These are phyloP conservation scores for Lyophyllum semitale DNA, from an alignment of 768 basidiomycete species.

Conservation along the genomic window DNA sequence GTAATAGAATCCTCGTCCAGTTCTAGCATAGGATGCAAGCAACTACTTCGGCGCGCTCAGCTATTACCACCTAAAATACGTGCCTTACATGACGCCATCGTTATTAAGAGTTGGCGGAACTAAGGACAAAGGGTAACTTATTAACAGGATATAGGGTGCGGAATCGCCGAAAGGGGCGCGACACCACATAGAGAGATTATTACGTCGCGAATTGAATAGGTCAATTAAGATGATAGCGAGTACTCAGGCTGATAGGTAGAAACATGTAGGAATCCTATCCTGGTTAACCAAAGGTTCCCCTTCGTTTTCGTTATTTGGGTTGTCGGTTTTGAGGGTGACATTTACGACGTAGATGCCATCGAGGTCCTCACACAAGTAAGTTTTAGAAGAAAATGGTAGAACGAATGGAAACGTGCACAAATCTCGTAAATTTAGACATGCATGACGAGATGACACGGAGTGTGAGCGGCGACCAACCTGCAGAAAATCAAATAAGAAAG, in stretches of 20 bases:
- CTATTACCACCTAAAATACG: neutral
- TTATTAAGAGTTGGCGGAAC: neutral
- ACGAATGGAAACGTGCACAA: neutral
- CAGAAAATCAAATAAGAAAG: neutral
- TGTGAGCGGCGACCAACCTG: neutral
- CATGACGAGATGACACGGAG: neutral
- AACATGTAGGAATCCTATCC: neutral
- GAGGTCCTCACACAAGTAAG: neutral
- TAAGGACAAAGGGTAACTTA: neutral
- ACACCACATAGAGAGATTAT: neutral
- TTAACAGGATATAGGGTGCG: neutral
- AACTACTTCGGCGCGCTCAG: neutral
- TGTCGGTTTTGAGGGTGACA: neutral
- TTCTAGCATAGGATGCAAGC: conserved; percentile 8
- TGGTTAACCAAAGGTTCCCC: neutral
- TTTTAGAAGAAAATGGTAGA: neutral
- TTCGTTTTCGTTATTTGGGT: neutral
- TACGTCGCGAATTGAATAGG: neutral
- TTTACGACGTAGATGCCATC: neutral
- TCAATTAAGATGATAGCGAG: neutral
- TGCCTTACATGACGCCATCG: neutral
- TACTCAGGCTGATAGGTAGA: neutral
- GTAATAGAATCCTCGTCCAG: neutral
- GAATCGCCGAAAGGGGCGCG: conserved; percentile 5
- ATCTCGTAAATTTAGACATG: neutral